These are phyloP conservation scores for Epichloe sp. DNA, from an alignment of 2,329 filamentous ascomycete species.

Conservation along the genomic window DNA sequence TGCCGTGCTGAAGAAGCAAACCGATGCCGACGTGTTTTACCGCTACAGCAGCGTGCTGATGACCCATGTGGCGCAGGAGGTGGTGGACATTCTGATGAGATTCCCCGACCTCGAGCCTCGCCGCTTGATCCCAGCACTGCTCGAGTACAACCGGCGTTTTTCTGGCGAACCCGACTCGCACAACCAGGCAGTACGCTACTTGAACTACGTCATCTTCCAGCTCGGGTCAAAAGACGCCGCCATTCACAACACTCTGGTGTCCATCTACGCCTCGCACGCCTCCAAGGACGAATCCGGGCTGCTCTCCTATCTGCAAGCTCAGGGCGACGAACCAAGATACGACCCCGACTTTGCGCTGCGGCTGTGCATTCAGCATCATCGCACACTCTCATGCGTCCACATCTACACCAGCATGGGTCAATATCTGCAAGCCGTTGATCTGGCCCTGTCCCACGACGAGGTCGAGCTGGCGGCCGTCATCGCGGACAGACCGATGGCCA, in stretches of 20 bases:
- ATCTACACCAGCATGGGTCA: conserved; percentile 97
- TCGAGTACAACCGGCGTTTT: conserved; percentile 81
- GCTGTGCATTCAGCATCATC: conserved; percentile 85
- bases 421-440: conserved; percentile 82
- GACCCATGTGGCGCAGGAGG: conserved; percentile 68
- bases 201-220: conserved; percentile 86
- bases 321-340: conserved; percentile 75
- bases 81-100: conserved; percentile 92
- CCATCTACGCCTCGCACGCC: conserved; percentile 80
- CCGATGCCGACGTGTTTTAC: conserved; percentile 85
- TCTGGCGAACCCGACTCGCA: conserved; percentile 49
- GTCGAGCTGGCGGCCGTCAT: conserved; percentile 82
- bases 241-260: conserved; percentile 93
- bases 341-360: conserved; percentile 94
- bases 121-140: conserved; percentile 79
- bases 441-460: conserved; percentile 80
- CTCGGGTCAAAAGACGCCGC: conserved; percentile 69
- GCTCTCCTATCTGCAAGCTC: conserved; percentile 77
- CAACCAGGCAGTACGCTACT: conserved; percentile 88
- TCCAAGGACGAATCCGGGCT: conserved; percentile 76
- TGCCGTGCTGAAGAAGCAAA: conserved; percentile 83
- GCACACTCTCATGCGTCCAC: conserved; percentile 88
- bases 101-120: conserved; percentile 75
- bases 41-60: conserved; percentile 95
- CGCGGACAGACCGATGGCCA: conserved; percentile 71